Base-by-base conservation (phyloP, 164 flowering plant genomes). In the Pachysandra terminalis region DNA sequence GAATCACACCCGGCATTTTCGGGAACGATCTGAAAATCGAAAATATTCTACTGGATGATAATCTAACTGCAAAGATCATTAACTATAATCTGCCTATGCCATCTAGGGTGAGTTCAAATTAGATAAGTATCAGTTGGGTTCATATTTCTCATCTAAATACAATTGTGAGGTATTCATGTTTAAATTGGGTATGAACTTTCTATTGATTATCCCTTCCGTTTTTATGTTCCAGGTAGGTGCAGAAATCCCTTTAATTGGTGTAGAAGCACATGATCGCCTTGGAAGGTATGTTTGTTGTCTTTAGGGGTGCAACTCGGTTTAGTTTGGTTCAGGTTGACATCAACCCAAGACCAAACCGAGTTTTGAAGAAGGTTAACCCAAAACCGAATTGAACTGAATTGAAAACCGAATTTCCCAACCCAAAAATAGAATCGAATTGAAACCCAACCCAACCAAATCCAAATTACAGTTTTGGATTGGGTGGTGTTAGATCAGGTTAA, bases 21-120 rank as follows among this genome's bases (percentile, higher is more conserved):
- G 87, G 91, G 21, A 94, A 85, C 66, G 75, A 85, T 69, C 23
- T 94, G 52, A 86, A 86, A 75, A 82, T 81, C 9, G 86, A 88
- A n/a, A 82, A 80, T 51, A 74, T 94, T 26, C 53, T 87, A 74
- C 68, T 94, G 78, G 96, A 94, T 75, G 88, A 88, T 12, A 79
- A 81, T 70, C 90, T 88, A 52, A 78, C 83, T 28, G 81, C 90
- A 26, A 94, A 90, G 80, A 76, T 94, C 3, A 85, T 83, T 56
- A 73, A 68, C 68, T 94, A 91, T 40, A 84, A 74, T 66, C 77
- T 94, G 22, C 89, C 88, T 4, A 68, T 87, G 67, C 83, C 85
- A 26, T 70, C 78, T 12, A 81, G 80, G 90, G 97, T 91, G 48
- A 65, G 68, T 57, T 19, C 19, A 35, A 75, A 59, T 55, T 56